Percentiles rank a stretch among this genome's conserved stretches.
These are phyloP conservation scores for Candida vaughaniae DNA, from an alignment of 805 yeast species.

Conservation along the genomic window DNA sequence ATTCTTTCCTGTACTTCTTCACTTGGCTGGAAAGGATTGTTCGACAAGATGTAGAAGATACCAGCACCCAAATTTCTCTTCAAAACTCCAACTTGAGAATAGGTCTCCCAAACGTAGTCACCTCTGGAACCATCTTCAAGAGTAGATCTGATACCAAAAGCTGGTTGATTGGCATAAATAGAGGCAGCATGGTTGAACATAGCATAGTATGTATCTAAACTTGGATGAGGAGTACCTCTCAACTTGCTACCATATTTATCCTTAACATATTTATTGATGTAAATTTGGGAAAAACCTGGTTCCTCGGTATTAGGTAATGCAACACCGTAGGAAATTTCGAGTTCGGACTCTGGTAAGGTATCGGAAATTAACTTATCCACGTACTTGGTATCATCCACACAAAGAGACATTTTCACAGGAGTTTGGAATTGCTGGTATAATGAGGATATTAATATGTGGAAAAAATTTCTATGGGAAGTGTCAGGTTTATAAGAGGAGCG, in stretches of 20 bases:
- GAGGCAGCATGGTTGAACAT: slow-evolving; percentile 43
- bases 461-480: not conserved
- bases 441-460: not conserved
- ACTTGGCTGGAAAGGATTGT: slow-evolving; percentile 31
- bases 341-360: slow-evolving; percentile 2
- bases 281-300: slow-evolving; percentile 29
- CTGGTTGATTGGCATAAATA: slow-evolving; percentile 34
- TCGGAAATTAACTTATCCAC: slow-evolving; percentile 6
- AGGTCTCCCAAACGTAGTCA: slow-evolving; percentile 27
- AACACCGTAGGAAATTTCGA: slow-evolving; percentile 4
- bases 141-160: slow-evolving; percentile 46
- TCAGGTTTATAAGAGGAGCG: too few species aligned
- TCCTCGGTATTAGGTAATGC: slow-evolving; percentile 17
- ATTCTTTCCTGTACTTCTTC: slow-evolving; percentile 23
- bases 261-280: slow-evolving; percentile 23
- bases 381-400: slow-evolving; percentile 9
- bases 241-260: slow-evolving; percentile 14
- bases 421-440: too few species aligned
- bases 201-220: slow-evolving; percentile 44
- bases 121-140: slow-evolving; percentile 29
- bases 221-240: slow-evolving; percentile 41
- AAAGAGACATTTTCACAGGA: slow-evolving; percentile 12
- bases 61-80: slow-evolving; percentile 38
- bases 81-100: slow-evolving; percentile 21
- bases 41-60: slow-evolving; percentile 27